A percentile compares a stretch with the other conserved stretches of the same genome.
Conservation (phyloP, 495 filamentous ascomycete species). For the Thermochaetoides thermophila region DNA sequence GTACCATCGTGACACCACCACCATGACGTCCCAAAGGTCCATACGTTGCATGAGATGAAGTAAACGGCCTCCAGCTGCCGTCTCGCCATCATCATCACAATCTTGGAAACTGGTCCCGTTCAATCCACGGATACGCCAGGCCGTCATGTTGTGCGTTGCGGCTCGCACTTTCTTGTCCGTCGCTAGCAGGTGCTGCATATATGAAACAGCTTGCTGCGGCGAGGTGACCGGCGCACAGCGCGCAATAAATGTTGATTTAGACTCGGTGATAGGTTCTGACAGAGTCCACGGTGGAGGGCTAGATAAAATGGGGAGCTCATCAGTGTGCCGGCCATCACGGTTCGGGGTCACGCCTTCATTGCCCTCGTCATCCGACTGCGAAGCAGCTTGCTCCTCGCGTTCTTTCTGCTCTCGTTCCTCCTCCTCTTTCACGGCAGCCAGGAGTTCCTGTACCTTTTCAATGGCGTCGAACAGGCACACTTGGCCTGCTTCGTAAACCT, state of each 20-base stretch:
- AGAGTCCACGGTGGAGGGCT: slow-evolving; percentile 51
- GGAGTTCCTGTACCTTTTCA: slow-evolving; percentile 39
- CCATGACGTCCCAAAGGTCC: slow-evolving; percentile 82
- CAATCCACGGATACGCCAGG: slow-evolving; percentile 40
- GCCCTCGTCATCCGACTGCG: background rate
- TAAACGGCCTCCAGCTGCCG: slow-evolving; percentile 75
- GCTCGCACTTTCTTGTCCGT: slow-evolving; percentile 68
- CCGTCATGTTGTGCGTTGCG: slow-evolving; percentile 83
- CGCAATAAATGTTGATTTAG: slow-evolving; percentile 79
- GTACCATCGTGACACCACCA: slow-evolving; percentile 94
- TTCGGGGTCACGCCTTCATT: background rate
- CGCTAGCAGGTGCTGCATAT: slow-evolving; percentile 54
- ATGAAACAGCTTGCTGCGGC: slow-evolving; percentile 51
- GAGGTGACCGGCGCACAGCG: slow-evolving; percentile 53
- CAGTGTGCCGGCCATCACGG: background rate
- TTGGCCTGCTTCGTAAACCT: slow-evolving; percentile 52
- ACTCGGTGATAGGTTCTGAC: slow-evolving; percentile 57
- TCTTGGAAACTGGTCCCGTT: slow-evolving; percentile 58
- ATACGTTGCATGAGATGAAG: slow-evolving; percentile 86
- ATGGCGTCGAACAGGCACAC: slow-evolving; percentile 84
- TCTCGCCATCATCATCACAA: slow-evolving; percentile 92
- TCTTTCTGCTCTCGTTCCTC: slow-evolving; percentile 4
- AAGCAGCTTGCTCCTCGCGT: too few species aligned
- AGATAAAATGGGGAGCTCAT: background rate
- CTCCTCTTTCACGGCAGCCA: slow-evolving; percentile 5